Percentiles rank a stretch among this genome's conserved stretches.
Evolutionary conservation across 1,139 yeast species (phyloP).

Genomic region (Pichia inconspicua): DNA sequence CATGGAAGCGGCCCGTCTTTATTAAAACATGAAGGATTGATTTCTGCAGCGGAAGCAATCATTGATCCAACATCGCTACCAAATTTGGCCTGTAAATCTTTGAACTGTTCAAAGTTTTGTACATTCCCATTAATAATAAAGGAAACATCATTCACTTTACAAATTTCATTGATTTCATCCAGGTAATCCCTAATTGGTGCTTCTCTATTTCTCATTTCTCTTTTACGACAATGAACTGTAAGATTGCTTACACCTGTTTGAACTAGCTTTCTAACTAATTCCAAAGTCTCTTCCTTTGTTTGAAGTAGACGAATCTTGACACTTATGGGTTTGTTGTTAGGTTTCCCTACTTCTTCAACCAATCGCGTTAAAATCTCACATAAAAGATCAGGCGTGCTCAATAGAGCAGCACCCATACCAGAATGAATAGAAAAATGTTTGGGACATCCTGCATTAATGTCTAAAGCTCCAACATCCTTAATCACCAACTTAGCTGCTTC

Average conservation of each 20-base stretch:
- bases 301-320: conserved; percentile 81
- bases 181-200: conserved; percentile 64
- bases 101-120: conserved; percentile 45
- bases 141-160: conserved; percentile 57
- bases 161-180: conserved; percentile 51
- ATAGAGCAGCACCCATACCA: conserved; percentile 95
- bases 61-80: conserved; percentile 69
- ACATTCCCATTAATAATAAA: conserved; percentile 80
- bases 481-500: conserved; percentile 77
- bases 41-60: conserved; percentile 90
- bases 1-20: conserved; percentile 43
- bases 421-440: conserved; percentile 75
- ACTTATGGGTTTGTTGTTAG: conserved; percentile 74
- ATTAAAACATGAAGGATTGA: conserved; percentile 71
- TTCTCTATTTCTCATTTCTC: conserved; percentile 84
- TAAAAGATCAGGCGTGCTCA: conserved; percentile 71
- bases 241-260: conserved; percentile 76
- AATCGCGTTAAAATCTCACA: conserved; percentile 58
- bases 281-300: conserved; percentile 49
- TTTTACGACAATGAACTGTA: conserved; percentile 87
- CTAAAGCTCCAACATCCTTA: conserved; percentile 84
- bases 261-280: conserved; percentile 55
- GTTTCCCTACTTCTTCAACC: conserved; percentile 74
- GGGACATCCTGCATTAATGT: conserved; percentile 94
- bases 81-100: conserved; percentile 42